Evolutionary conservation across 441 rosid species (phyloP).

Genomic region (Jatropha multifida): DNA sequence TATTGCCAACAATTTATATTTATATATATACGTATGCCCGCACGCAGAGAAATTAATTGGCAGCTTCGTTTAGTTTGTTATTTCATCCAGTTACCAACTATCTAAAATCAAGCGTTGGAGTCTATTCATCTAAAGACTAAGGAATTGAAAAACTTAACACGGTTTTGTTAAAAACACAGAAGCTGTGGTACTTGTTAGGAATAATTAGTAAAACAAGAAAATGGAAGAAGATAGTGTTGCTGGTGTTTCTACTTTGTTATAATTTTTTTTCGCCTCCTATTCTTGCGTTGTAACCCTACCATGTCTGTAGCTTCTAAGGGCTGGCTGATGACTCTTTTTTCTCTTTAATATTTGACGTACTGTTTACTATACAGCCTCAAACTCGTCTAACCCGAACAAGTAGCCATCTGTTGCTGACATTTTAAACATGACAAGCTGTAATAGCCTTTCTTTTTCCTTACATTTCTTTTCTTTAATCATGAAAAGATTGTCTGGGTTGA

Average conservation of each 20-base stretch:
- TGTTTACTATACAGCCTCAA: background rate
- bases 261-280: background rate
- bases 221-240: too few relatives aligned
- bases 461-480: conserved; percentile 21
- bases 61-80: too few relatives aligned
- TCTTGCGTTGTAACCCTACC: background rate
- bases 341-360: background rate
- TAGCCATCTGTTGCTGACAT: conserved; percentile 4
- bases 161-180: background rate
- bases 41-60: too few relatives aligned
- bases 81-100: too few relatives aligned
- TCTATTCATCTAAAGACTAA: background rate
- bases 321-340: background rate
- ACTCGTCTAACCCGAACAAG: conserved; percentile 1
- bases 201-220: too few relatives aligned
- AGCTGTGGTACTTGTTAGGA: background rate
- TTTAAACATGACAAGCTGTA: conserved; percentile 9
- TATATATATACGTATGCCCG: too few relatives aligned
- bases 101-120: too few relatives aligned
- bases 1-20: too few relatives aligned
- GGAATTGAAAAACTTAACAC: background rate
- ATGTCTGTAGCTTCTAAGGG: background rate
- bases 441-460: background rate
- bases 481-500: conserved; percentile 23
- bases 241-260: background rate